Percentiles rank a stretch among this genome's conserved stretches.
phyloP scores from a whole-genome alignment of 306 rosid species.

The Begonia fuchsioides region DNA sequence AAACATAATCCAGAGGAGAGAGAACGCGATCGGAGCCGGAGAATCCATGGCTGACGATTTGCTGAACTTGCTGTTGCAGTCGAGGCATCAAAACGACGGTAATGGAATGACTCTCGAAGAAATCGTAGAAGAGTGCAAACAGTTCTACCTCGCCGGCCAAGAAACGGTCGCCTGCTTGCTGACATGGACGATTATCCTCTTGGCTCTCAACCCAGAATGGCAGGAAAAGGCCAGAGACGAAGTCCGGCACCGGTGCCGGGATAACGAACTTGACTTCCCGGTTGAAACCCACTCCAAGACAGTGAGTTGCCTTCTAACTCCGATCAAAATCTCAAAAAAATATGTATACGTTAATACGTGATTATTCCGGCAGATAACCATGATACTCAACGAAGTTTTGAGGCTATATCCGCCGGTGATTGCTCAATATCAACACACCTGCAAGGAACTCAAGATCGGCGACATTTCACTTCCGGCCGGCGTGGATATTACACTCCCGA shows the following conservation, averaged over 20 bases:
- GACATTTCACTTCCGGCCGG: conserved; percentile 2
- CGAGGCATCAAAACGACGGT: neutral
- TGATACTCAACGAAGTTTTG: conserved; percentile 9
- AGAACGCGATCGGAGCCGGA: neutral
- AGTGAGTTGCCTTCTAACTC: neutral
- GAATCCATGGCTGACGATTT: neutral
- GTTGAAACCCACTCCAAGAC: neutral
- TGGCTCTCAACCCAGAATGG: neutral
- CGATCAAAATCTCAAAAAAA: neutral
- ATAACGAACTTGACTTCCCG: neutral
- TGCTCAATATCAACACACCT: neutral
- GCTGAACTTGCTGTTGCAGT: neutral
- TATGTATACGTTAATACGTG: neutral
- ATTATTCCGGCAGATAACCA: conserved; percentile 1
- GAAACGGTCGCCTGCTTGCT: neutral
- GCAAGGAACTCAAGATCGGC: conserved; percentile 2
- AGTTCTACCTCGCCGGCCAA: neutral
- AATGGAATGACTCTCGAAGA: conserved; percentile 2
- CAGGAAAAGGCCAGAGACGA: neutral
- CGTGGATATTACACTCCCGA: neutral
- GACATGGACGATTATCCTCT: neutral
- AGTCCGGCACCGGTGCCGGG: neutral
- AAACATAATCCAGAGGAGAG: too few relatives aligned
- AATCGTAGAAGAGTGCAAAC: neutral
- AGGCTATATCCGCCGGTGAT: conserved; percentile 6